These are phyloP conservation scores for Xenoacremonium recifei DNA, from an alignment of 2,329 filamentous ascomycete genomes.

Conservation along the genomic window DNA sequence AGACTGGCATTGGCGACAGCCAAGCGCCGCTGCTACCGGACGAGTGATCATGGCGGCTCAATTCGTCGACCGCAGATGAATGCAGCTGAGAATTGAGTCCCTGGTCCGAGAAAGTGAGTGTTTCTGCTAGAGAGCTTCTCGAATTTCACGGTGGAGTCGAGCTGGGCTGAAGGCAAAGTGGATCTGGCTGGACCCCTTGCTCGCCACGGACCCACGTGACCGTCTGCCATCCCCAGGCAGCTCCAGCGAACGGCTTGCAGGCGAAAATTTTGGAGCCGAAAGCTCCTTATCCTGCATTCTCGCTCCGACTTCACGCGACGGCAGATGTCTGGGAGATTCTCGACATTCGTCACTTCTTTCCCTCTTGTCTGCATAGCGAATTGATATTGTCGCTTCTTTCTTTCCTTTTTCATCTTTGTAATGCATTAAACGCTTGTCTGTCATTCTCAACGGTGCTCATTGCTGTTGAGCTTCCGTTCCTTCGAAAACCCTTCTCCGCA, in stretches of 20 bases:
- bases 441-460: conserved; percentile 12
- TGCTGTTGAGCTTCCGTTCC: conserved; percentile 12
- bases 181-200: not conserved
- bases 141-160: conserved; percentile 9
- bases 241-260: not conserved
- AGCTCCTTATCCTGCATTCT: conserved; percentile 8
- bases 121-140: conserved; percentile 1
- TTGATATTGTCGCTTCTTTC: too few relatives aligned
- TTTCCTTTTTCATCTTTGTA: conserved; percentile 9
- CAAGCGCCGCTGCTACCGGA: conserved; percentile 26
- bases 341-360: conserved; percentile 8
- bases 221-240: not conserved
- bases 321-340: conserved; percentile 16
- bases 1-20: conserved; percentile 31
- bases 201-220: conserved; percentile 11
- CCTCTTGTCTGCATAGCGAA: conserved; percentile 1
- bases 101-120: too few relatives aligned
- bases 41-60: conserved; percentile 33
- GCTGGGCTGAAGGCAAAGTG: conserved; percentile 8
- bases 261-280: conserved; percentile 29
- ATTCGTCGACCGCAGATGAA: too few relatives aligned
- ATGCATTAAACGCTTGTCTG: conserved; percentile 25
- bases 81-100: too few relatives aligned
- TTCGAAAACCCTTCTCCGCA: conserved; percentile 1
- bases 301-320: conserved; percentile 20